Evolutionary conservation across 208 protist genomes (phyloP).

Genomic region (Acanthamoeba castellanii): DNA sequence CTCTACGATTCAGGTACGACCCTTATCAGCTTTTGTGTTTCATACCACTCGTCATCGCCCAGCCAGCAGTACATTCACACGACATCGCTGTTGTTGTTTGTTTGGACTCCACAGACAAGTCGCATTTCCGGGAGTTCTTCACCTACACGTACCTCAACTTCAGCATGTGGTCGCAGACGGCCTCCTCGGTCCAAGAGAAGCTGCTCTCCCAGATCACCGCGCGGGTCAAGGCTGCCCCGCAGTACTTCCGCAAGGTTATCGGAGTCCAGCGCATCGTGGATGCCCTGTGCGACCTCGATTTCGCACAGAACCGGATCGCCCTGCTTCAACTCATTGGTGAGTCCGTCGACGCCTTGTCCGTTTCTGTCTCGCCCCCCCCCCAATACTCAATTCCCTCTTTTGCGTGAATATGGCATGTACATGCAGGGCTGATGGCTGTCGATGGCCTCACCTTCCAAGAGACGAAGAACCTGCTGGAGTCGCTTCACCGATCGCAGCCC

Average conservation of each 20-base stretch:
- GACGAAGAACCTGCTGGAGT: slow-evolving; percentile 32
- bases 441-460: slow-evolving; percentile 51
- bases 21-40: too few relatives aligned
- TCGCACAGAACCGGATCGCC: slow-evolving; percentile 3
- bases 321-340: slow-evolving; percentile 67
- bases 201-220: slow-evolving; percentile 43
- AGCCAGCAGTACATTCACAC: too few relatives aligned
- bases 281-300: slow-evolving; percentile 56
- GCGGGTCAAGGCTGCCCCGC: neutral
- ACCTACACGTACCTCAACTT: slow-evolving; percentile 66
- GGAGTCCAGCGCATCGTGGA: slow-evolving; percentile 67
- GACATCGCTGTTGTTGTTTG: neutral
- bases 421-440: slow-evolving; percentile 1
- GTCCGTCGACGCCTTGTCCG: neutral
- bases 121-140: slow-evolving; percentile 61
- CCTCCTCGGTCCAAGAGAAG: slow-evolving; percentile 16
- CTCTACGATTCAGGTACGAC: slow-evolving; percentile 36
- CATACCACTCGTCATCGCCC: neutral
- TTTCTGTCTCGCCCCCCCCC: neutral
- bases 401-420: too few relatives aligned
- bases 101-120: slow-evolving; percentile 15
- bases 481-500: slow-evolving; percentile 36
- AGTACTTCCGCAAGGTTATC: slow-evolving; percentile 66
- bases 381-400: neutral
- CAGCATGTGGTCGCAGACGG: slow-evolving; percentile 53